These are phyloP conservation scores for Avena atlantica DNA, from an alignment of 176 grass and related monocot genomes.

Conservation along the genomic window DNA sequence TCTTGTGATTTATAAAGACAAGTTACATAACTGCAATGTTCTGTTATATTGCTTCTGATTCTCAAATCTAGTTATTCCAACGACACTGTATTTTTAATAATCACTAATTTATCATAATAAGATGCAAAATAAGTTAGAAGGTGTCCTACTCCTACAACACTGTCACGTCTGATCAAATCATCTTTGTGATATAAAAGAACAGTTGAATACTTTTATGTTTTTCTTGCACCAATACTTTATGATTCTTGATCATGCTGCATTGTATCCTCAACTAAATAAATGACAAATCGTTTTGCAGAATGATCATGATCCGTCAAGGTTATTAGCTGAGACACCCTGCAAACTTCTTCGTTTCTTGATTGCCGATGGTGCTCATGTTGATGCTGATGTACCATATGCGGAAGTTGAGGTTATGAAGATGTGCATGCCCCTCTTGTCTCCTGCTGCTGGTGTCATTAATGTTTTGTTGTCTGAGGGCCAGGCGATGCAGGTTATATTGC, in stretches of 20 bases:
- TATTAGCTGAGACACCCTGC: constrained; percentile 96
- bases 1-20: constrained; percentile 5
- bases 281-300: constrained; percentile 67
- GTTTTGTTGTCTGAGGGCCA: constrained; percentile 91
- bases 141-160: background rate
- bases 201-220: background rate
- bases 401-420: constrained; percentile 99
- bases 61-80: background rate
- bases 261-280: constrained; percentile 21
- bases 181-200: constrained; percentile 20
- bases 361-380: constrained; percentile 88
- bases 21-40: background rate
- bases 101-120: constrained; percentile 8
- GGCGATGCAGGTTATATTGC: constrained; percentile 74
- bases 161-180: background rate
- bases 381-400: constrained; percentile 83
- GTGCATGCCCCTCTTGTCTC: constrained; percentile 97
- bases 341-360: constrained; percentile 98
- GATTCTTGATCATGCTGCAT: constrained; percentile 22
- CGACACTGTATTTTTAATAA: constrained; percentile 2
- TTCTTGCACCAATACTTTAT: background rate
- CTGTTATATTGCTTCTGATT: background rate
- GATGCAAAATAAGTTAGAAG: background rate
- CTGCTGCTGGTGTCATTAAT: constrained; percentile 92
- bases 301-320: constrained; percentile 95